These are phyloP conservation scores for Ceratocystis papillata DNA, from an alignment of 2,329 filamentous ascomycete genomes.

Conservation along the genomic window DNA sequence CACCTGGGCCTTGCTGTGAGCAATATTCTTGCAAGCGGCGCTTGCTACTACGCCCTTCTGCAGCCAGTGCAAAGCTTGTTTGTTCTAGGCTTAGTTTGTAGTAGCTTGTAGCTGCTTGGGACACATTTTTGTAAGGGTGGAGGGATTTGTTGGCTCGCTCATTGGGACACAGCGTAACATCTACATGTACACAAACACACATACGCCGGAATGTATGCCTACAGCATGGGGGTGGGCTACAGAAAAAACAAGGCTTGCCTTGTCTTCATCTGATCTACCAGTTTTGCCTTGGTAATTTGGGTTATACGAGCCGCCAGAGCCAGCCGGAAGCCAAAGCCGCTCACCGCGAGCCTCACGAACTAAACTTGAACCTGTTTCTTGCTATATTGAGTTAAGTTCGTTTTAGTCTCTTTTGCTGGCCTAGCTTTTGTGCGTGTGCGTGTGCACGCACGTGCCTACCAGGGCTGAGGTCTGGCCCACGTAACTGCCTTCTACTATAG, in stretches of 20 bases:
- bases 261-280: constrained; percentile 11
- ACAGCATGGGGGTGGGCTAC: not conserved
- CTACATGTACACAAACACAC: not conserved
- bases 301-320: constrained; percentile 9
- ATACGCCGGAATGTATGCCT: not conserved
- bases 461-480: not conserved
- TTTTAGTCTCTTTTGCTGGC: not conserved
- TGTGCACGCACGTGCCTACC: not conserved
- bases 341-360: not conserved
- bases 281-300: constrained; percentile 5
- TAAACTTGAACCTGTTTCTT: not conserved
- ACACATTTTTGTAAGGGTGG: no score
- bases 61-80: no score
- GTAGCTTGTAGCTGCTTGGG: no score
- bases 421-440: not conserved
- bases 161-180: no score
- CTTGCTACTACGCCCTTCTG: no score
- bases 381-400: no score
- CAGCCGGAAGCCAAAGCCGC: not conserved
- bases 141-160: no score
- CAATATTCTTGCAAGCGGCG: no score
- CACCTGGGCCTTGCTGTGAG: no score
- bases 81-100: no score
- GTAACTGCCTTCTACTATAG: not conserved
- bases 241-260: constrained; percentile 4